Evolutionary conservation across 176 grass and related monocot species (phyloP), one percentile per base, ranked within the genome.

Genomic region (Bromus sterilis): DNA sequence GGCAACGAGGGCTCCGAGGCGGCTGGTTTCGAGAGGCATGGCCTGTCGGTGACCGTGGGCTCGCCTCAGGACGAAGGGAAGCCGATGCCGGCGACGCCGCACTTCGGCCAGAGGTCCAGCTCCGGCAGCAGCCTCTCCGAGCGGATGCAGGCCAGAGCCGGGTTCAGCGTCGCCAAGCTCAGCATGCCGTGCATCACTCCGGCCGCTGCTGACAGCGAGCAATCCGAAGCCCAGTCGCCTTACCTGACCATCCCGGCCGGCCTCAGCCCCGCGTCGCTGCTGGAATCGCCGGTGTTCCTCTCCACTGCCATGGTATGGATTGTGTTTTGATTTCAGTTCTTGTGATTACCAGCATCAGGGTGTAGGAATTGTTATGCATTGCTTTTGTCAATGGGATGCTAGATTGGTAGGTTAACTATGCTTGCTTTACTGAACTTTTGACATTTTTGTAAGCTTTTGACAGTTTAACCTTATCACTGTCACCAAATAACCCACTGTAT

Each of bases 271-370:
- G 88, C 92, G 40, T 76, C 86, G 5, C 71, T 94, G 58, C 46
- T 94, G 62, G 92, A 94, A 20, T 91, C 92, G 39, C 92, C 92
- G 0, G 81, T 94, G 31, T 94, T 94, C 85, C 74, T 94, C 56
- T 91, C 92, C n/a, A 94, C 91, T 76, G 75, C 81, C 55, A 79
- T 89, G 92, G 92, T 94, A 91, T 53, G 84, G 1, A 62, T 16
- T 31, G 7, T 56, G 67, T 12, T 81, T 36, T 14, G 4, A 11
- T 59, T 74, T 61, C 36, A 21, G 43, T 74, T 14, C 2, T 43
- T 87, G 32, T 16, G 5, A 21, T 78, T 56, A 30, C 36, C 25
- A n/a, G 36, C 55, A 11, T 49, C 13, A 61, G 18, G 14, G 21
- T 8, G 0, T 48, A 46, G 2, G 80, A 55, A 43, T 32, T 58